Evolutionary conservation across 495 filamentous ascomycete species (phyloP).

Genomic region (Penicillium simplicissimum): DNA sequence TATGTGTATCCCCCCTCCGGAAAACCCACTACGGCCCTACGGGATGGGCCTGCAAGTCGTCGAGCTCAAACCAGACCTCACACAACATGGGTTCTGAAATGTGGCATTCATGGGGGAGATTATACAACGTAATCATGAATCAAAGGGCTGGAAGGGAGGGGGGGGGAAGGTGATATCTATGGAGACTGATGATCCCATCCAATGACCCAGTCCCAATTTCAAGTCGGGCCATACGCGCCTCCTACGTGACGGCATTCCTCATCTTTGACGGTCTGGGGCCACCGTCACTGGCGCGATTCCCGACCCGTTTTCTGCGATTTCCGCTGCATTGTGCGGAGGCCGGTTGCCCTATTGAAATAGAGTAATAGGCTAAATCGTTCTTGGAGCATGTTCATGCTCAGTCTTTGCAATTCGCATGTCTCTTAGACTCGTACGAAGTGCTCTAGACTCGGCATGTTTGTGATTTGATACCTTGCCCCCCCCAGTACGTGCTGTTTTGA

Average conservation of each 20-base stretch:
- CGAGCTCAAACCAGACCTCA: conserved; percentile 18
- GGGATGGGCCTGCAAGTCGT: conserved; percentile 1
- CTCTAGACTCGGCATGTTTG: neutral
- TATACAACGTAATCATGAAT: neutral
- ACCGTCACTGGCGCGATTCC: conserved; percentile 6
- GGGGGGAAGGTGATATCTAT: neutral
- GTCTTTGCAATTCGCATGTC: neutral
- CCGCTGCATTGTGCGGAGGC: neutral
- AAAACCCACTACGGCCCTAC: conserved; percentile 5
- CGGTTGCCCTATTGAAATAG: neutral
- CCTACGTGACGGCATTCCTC: conserved; percentile 30
- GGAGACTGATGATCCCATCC: neutral
- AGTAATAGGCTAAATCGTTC: neutral
- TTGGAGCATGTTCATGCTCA: neutral
- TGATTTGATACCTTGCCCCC: neutral
- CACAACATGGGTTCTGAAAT: conserved; percentile 17
- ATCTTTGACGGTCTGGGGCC: conserved; percentile 1
- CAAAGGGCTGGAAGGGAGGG: neutral
- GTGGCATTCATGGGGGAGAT: conserved; percentile 2
- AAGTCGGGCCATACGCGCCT: conserved; percentile 8
- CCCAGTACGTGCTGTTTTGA: neutral
- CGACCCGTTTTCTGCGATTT: neutral
- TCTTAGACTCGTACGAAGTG: neutral
- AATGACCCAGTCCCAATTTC: neutral
- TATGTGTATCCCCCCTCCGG: neutral